Conservation (phyloP, 148 eudicot genomes). For the Fagopyrum esculentum region DNA sequence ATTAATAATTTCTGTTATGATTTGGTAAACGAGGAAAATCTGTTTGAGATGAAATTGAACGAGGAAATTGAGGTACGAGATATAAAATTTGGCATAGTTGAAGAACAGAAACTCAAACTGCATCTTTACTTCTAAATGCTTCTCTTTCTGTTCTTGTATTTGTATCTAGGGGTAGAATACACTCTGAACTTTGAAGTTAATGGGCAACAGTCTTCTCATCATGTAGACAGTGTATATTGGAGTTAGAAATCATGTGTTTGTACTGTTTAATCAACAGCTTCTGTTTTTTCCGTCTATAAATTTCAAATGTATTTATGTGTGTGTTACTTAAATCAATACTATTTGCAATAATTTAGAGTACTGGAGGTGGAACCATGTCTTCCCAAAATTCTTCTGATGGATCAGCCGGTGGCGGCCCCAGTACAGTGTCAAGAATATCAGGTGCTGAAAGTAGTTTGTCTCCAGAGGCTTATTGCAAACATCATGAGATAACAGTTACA, state of each 20-base stretch:
- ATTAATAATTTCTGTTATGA: neutral
- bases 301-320: neutral
- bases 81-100: neutral
- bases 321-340: neutral
- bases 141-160: neutral
- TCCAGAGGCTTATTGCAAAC: slow-evolving; percentile 63
- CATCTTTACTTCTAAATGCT: neutral
- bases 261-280: neutral
- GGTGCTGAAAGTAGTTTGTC: slow-evolving; percentile 45
- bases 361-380: slow-evolving; percentile 24
- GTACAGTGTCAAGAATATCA: slow-evolving; percentile 24
- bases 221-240: slow-evolving; percentile 1
- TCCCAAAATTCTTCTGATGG: slow-evolving; percentile 26
- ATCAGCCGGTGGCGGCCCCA: slow-evolving; percentile 24
- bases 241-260: neutral
- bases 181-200: neutral
- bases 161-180: neutral
- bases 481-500: slow-evolving; percentile 76
- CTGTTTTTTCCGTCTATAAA: neutral
- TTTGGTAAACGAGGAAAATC: neutral
- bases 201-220: neutral
- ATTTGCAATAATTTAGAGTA: slow-evolving; percentile 25
- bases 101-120: neutral
- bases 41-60: neutral
- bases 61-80: neutral